phyloP scores from a whole-genome alignment of 2,329 filamentous ascomycete genomes.

The Ciborinia camelliae region DNA sequence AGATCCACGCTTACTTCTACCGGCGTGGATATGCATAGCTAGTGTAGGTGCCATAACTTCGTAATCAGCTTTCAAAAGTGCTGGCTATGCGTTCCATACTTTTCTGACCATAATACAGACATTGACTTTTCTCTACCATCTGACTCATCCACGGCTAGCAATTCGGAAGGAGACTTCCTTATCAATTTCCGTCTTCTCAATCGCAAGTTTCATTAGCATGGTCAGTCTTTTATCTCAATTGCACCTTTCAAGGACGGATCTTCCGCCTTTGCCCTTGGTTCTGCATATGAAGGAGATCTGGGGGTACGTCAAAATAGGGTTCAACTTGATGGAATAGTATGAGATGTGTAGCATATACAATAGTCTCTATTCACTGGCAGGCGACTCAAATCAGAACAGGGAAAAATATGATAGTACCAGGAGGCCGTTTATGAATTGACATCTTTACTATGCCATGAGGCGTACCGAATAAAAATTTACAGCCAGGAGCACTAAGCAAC shows the following conservation, averaged over 20 bases:
- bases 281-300: constrained; percentile 28
- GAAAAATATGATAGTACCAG: not conserved
- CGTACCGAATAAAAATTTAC: not conserved
- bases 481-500: constrained; percentile 7
- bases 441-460: not conserved
- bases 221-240: constrained; percentile 64
- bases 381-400: not conserved
- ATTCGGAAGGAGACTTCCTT: constrained; percentile 76
- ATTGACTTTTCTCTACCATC: constrained; percentile 70
- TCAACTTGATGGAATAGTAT: constrained; percentile 3
- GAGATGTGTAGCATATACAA: constrained; percentile 12
- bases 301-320: constrained; percentile 28
- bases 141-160: constrained; percentile 73
- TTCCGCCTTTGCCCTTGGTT: constrained; percentile 35
- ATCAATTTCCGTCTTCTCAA: constrained; percentile 73
- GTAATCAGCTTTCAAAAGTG: not conserved
- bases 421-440: not conserved
- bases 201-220: constrained; percentile 75
- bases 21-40: constrained; percentile 75
- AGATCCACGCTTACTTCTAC: constrained; percentile 67
- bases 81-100: constrained; percentile 2
- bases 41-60: constrained; percentile 49
- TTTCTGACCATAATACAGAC: constrained; percentile 46
- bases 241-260: constrained; percentile 43
- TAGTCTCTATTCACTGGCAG: not conserved